Evolutionary conservation across 495 filamentous ascomycete species (phyloP).

Genomic region (Ascodesmis nigricans): DNA sequence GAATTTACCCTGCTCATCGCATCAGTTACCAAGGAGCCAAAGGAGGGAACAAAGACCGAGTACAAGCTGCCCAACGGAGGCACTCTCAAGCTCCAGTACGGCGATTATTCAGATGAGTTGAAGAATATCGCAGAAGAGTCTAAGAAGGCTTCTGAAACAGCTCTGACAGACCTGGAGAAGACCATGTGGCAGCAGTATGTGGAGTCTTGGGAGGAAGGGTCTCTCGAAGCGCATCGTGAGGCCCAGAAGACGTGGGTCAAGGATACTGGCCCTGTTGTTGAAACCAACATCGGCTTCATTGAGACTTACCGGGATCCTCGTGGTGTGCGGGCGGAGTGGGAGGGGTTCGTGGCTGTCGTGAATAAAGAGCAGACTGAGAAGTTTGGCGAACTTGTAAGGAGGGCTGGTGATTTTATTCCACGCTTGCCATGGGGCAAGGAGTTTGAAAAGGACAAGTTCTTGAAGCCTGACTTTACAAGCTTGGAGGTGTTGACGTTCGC

Average conservation of each 20-base stretch:
- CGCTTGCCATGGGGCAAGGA: conserved; percentile 69
- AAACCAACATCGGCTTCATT: conserved; percentile 83
- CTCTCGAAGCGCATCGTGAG: conserved; percentile 72
- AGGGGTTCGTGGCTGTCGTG: conserved; percentile 68
- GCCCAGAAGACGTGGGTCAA: conserved; percentile 80
- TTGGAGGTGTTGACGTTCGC: conserved; percentile 50
- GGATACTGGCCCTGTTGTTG: conserved; percentile 72
- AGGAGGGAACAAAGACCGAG: conserved; percentile 38
- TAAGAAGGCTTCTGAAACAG: conserved; percentile 48
- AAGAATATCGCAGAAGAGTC: conserved; percentile 47
- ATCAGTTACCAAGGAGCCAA: conserved; percentile 37
- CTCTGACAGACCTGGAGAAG: conserved; percentile 67
- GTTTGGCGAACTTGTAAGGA: conserved; percentile 66
- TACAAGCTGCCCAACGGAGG: conserved; percentile 9
- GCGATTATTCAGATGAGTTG: conserved; percentile 67
- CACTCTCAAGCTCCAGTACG: conserved; percentile 50
- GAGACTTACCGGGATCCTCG: conserved; percentile 92
- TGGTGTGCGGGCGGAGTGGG: conserved; percentile 89
- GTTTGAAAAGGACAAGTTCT: conserved; percentile 89
- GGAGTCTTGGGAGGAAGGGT: conserved; percentile 66
- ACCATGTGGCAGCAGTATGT: conserved; percentile 67
- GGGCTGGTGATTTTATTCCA: conserved; percentile 62
- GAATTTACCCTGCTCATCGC: conserved; percentile 64
- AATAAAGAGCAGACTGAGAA: conserved; percentile 73
- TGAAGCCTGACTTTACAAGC: conserved; percentile 84